Conservation (phyloP, 192 early-diverging fungal species). For the Piromyces finnis region DNA sequence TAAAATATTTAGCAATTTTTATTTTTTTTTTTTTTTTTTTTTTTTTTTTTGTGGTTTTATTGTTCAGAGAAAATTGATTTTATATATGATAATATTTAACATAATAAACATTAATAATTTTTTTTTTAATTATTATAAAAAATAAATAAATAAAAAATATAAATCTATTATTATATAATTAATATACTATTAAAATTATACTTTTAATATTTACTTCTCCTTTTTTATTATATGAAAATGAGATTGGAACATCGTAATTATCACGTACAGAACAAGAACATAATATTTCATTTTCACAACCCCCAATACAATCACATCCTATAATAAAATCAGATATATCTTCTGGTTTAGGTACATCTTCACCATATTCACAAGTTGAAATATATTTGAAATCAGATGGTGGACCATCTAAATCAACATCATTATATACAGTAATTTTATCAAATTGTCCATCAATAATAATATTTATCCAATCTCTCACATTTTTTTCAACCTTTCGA, state of each 20-base stretch:
- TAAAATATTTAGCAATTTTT: too few species aligned
- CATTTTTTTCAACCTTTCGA: background rate
- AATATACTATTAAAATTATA: too few species aligned
- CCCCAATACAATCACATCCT: background rate
- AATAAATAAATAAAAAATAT: too few species aligned
- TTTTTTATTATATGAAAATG: background rate
- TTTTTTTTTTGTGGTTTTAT: too few species aligned
- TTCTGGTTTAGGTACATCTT: background rate
- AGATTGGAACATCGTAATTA: background rate
- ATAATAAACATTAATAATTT: too few species aligned
- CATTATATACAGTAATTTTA: background rate
- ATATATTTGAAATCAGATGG: background rate
- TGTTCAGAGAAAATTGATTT: too few species aligned
- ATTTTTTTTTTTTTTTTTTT: too few species aligned
- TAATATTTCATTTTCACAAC: background rate
- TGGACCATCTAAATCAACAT: background rate
- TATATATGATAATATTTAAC: too few species aligned
- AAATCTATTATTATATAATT: too few species aligned
- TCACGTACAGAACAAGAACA: background rate
- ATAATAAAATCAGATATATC: background rate
- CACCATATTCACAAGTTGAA: background rate
- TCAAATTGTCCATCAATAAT: background rate
- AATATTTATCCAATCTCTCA: background rate
- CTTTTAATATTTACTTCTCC: background rate
- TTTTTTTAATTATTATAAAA: too few species aligned